Evolutionary conservation across 2,329 filamentous ascomycete species (phyloP).

Genomic region (Colletotrichum sidae): DNA sequence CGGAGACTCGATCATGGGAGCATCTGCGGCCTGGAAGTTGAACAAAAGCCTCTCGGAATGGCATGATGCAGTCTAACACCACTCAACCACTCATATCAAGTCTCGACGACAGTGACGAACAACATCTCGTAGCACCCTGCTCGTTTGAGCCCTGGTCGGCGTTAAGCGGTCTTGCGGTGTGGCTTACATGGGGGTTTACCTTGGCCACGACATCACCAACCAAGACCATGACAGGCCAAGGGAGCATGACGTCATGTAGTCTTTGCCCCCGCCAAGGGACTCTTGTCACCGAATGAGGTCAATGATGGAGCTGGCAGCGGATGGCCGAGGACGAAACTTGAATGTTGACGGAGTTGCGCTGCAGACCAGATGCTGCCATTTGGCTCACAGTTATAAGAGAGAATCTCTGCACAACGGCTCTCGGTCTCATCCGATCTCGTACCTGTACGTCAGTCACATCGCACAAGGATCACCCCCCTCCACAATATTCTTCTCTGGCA

Average conservation of each 20-base stretch:
- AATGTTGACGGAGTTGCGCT: background rate
- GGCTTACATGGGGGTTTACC: constrained; percentile 29
- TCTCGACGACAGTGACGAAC: constrained; percentile 6
- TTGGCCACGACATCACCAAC: constrained; percentile 30
- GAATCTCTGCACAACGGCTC: constrained; percentile 2
- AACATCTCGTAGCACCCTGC: background rate
- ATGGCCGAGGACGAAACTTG: background rate
- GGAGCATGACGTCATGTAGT: constrained; percentile 22
- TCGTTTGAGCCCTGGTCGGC: constrained; percentile 2
- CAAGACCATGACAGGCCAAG: constrained; percentile 9
- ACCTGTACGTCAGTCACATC: constrained; percentile 9
- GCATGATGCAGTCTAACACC: no score
- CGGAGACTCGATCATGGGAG: no score
- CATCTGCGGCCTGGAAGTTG: no score
- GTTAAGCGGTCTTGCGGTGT: constrained; percentile 16
- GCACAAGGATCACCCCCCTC: constrained; percentile 30
- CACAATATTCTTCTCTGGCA: background rate
- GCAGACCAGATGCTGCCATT: background rate
- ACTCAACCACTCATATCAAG: background rate
- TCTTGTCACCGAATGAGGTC: constrained; percentile 29
- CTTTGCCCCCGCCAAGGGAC: constrained; percentile 19
- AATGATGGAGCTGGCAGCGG: constrained; percentile 8
- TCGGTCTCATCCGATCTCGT: constrained; percentile 26
- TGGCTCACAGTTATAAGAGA: background rate
- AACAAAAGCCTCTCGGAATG: no score